Percentiles rank a stretch among this genome's conserved stretches.
phyloP scores from a whole-genome alignment of 345 rosid genomes.

The Anastatica hierochuntica region DNA sequence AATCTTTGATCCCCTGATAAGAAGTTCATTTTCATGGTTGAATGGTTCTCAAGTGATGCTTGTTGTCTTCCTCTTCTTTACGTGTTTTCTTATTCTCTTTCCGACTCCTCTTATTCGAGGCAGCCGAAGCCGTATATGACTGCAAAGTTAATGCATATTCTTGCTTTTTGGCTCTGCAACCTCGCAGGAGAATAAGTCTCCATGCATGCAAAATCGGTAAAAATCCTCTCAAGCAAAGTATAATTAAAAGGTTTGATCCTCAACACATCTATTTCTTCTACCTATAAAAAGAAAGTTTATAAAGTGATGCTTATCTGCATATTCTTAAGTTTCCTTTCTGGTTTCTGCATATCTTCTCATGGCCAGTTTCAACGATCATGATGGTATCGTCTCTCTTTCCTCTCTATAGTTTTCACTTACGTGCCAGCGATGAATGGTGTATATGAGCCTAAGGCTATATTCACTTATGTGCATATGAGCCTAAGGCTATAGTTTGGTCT shows the following conservation, averaged over 20 bases:
- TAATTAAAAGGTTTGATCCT: conserved; percentile 9
- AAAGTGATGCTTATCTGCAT: conserved; percentile 1
- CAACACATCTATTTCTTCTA: background rate
- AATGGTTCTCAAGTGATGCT: conserved; percentile 1
- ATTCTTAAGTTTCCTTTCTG: background rate
- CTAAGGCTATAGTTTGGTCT: too few relatives aligned
- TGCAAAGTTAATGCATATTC: conserved; percentile 11
- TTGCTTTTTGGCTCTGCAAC: conserved; percentile 25
- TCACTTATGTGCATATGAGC: too few relatives aligned
- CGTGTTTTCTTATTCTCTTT: background rate
- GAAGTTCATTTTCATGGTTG: background rate
- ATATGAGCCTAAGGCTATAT: too few relatives aligned
- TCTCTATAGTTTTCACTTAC: background rate
- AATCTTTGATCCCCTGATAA: too few relatives aligned
- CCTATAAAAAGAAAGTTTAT: background rate
- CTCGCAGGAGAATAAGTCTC: background rate
- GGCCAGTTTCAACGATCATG: conserved; percentile 23
- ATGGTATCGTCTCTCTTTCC: conserved; percentile 9
- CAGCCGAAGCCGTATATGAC: background rate
- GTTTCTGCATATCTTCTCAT: conserved; percentile 16
- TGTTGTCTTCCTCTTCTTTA: too few relatives aligned
- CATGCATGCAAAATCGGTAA: conserved; percentile 2
- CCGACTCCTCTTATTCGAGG: background rate
- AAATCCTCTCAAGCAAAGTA: conserved; percentile 19
- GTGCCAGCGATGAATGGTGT: too few relatives aligned